These are phyloP conservation scores for Pythium brachiatum DNA, from an alignment of 352 stramenopile genomes.

Conservation along the genomic window DNA sequence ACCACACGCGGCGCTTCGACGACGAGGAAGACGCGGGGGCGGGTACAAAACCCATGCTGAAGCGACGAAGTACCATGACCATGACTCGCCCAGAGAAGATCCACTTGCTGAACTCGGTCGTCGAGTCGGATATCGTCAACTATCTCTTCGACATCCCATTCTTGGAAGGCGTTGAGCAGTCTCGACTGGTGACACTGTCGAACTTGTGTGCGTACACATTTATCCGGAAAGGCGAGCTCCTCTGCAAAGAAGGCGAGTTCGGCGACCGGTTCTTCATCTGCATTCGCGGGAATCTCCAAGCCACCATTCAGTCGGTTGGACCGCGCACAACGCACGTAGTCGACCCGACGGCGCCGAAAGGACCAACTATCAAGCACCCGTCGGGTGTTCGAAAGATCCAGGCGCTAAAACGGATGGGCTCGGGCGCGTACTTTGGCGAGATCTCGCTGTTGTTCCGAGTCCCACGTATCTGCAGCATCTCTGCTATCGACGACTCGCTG, in stretches of 20 bases:
- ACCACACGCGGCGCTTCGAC: conserved; percentile 55
- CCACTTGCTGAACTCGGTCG: conserved; percentile 58
- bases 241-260: conserved; percentile 58
- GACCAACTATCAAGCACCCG: conserved; percentile 5
- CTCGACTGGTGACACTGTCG: conserved; percentile 50
- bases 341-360: neutral
- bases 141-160: conserved; percentile 70
- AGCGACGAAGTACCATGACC: conserved; percentile 12
- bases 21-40: conserved; percentile 17
- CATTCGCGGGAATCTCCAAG: conserved; percentile 52
- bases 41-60: neutral
- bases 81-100: conserved; percentile 56
- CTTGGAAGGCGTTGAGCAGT: conserved; percentile 56
- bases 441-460: conserved; percentile 74
- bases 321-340: neutral
- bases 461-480: conserved; percentile 62
- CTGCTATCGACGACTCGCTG: conserved; percentile 54
- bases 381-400: conserved; percentile 33
- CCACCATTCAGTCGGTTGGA: conserved; percentile 30
- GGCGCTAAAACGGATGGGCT: conserved; percentile 47
- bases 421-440: conserved; percentile 69
- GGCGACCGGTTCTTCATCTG: conserved; percentile 73
- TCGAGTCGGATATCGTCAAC: conserved; percentile 67
- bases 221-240: conserved; percentile 41
- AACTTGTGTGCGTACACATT: conserved; percentile 71